Evolutionary conservation across 2,329 filamentous ascomycete species (phyloP).

Genomic region (Monilinia aucupariae): DNA sequence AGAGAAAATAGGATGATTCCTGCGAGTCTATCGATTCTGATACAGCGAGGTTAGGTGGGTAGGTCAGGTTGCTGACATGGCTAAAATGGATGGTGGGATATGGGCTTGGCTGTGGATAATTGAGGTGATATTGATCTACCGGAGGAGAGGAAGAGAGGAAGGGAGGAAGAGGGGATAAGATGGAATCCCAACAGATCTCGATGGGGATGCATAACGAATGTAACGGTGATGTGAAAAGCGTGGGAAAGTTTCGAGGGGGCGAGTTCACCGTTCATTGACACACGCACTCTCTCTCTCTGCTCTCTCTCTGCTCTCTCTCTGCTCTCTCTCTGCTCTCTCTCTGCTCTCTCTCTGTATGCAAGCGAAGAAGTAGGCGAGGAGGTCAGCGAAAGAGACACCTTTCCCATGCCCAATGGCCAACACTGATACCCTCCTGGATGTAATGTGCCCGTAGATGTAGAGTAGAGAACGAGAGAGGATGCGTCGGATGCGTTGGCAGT

Average conservation of each 20-base stretch:
- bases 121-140: slow-evolving; percentile 2
- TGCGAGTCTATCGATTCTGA: too few relatives aligned
- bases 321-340: too few relatives aligned
- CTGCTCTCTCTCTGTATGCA: background rate
- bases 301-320: too few relatives aligned
- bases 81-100: background rate
- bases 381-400: too few relatives aligned
- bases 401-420: too few relatives aligned
- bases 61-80: background rate
- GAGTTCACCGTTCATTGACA: background rate
- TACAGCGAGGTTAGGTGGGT: too few relatives aligned
- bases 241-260: background rate
- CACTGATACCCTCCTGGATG: background rate
- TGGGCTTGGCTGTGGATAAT: too few relatives aligned
- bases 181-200: slow-evolving; percentile 14
- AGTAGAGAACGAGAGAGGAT: too few relatives aligned
- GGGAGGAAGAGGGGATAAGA: background rate
- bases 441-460: too few relatives aligned
- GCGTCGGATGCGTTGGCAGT: slow-evolving; percentile 10
- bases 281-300: too few relatives aligned
- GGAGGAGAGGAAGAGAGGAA: too few relatives aligned
- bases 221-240: background rate
- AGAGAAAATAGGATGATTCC: background rate
- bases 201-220: slow-evolving; percentile 9
- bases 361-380: background rate